Conservation (phyloP, 768 basidiomycete genomes). For the Suillus clintonianus region DNA sequence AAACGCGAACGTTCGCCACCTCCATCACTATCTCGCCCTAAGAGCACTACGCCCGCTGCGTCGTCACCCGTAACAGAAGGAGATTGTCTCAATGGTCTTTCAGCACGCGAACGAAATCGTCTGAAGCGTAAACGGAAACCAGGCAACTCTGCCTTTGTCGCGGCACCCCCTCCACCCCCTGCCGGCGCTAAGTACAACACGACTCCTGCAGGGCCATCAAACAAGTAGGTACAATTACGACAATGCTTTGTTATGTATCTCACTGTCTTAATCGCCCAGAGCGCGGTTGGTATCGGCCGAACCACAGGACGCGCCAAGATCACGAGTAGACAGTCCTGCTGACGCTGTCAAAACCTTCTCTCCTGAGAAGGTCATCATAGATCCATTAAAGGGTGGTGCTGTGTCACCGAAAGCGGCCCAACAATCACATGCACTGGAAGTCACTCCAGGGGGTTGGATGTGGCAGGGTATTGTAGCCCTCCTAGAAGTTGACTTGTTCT, state of each 20-base stretch:
- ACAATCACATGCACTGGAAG: constrained; percentile 76
- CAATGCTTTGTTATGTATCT: constrained; percentile 3
- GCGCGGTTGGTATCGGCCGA: constrained; percentile 75
- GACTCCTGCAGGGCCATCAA: constrained; percentile 56
- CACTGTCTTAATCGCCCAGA: constrained; percentile 37
- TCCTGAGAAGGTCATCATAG: constrained; percentile 70
- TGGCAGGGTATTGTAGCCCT: constrained; percentile 85
- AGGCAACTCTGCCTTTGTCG: constrained; percentile 81
- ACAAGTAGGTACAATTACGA: constrained; percentile 46
- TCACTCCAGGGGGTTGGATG: constrained; percentile 74
- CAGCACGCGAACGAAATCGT: constrained; percentile 90
- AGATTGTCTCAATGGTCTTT: constrained; percentile 58
- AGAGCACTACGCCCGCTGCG: constrained; percentile 44
- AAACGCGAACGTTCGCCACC: constrained; percentile 43
- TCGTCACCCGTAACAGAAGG: constrained; percentile 54
- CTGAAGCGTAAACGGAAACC: constrained; percentile 93
- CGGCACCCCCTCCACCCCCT: constrained; percentile 62
- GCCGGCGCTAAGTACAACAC: constrained; percentile 63
- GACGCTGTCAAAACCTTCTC: constrained; percentile 39
- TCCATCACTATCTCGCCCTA: constrained; percentile 33
- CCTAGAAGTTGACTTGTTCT: constrained; percentile 82
- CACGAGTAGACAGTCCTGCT: constrained; percentile 61
- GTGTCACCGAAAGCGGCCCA: constrained; percentile 78
- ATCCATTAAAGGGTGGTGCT: constrained; percentile 84
- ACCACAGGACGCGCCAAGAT: constrained; percentile 48